Base-by-base conservation (phyloP, 2,329 filamentous ascomycete species). In the Apiospora rasikravindrae region DNA sequence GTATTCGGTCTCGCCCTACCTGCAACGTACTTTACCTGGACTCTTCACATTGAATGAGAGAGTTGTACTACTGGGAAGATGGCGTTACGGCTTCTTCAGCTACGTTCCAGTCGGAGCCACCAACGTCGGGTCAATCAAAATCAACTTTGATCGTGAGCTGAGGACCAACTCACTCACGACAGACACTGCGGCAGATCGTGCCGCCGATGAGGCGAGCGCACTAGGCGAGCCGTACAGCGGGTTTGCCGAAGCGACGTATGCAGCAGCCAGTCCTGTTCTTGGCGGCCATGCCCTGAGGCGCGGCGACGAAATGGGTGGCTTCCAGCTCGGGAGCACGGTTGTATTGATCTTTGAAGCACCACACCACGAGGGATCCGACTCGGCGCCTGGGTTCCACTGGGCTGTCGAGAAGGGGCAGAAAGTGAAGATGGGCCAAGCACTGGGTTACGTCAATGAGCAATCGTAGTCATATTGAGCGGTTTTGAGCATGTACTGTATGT, bases 301-400 rank as follows among this genome's bases (percentile, higher is more conserved):
- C 64, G 96, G 96, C 47, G 96, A 98, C 80, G 96, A 99, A 83
- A 98, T 99, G 95, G 96, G 96, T 71, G 97, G 96, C 0, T 99
- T 99, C 84, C 94, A 97, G 85, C 87, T 99, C 4, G 96, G 96
- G 26, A 98, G 94, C 81, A 98, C 96, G 0, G 92, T 99, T 76
- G 96, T 99, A 51, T 86, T 99, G 70, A 95, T 99, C 0, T 99
- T 99, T 80, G 97, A 99, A 84, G 96, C 96, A 16, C 96, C 96
- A 0, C 90, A 91, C 71, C 89, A 90, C 1, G 91, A 89, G 81
- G 86, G 86, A 71, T 86, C 86, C 0, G 84, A 87, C 69, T 84
- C 88, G 70, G 89, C 87, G 72, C 89, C 88, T 19, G 95, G 95
- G 0, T 98, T 94, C 89, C 89, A 87, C 73, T 99, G 96, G 96